Percentiles rank a stretch among this genome's conserved stretches.
These are phyloP conservation scores for Saccharomycopsis babjevae DNA, from an alignment of 805 yeast species.

Conservation along the genomic window DNA sequence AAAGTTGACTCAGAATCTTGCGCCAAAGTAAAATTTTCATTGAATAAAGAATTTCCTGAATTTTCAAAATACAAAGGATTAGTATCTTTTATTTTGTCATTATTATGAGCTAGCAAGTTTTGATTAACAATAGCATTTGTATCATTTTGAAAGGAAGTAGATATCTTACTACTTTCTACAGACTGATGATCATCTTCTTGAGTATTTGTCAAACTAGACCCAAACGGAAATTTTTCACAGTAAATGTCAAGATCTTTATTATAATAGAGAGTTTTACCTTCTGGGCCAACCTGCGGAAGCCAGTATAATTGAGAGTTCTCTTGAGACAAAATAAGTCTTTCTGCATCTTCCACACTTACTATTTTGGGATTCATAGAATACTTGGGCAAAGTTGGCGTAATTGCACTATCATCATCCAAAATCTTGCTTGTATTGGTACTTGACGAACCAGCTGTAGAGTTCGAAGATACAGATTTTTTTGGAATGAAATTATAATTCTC, in stretches of 20 bases:
- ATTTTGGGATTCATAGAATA: conserved; percentile 4
- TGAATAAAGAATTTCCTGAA: background rate
- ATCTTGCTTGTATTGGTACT: background rate
- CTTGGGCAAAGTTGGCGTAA: background rate
- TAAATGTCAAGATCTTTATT: conserved; percentile 50
- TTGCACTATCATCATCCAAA: background rate
- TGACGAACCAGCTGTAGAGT: background rate
- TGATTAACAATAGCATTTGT: background rate
- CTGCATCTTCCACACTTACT: conserved; percentile 12
- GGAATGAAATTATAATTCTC: background rate
- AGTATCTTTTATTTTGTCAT: background rate
- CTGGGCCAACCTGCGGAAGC: conserved; percentile 50
- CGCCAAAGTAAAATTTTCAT: background rate
- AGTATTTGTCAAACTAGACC: background rate
- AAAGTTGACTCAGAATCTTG: background rate
- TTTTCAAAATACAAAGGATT: background rate
- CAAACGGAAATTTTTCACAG: conserved; percentile 47
- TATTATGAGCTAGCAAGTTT: background rate
- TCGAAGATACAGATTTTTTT: background rate
- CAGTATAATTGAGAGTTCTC: conserved; percentile 28
- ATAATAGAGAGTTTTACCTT: conserved; percentile 47
- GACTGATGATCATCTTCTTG: background rate
- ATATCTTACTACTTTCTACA: background rate
- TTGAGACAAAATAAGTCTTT: background rate
- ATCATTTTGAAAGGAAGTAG: background rate